These are phyloP conservation scores for Entrophospora sp. DNA, from an alignment of 192 early-diverging fungal species.

Conservation along the genomic window DNA sequence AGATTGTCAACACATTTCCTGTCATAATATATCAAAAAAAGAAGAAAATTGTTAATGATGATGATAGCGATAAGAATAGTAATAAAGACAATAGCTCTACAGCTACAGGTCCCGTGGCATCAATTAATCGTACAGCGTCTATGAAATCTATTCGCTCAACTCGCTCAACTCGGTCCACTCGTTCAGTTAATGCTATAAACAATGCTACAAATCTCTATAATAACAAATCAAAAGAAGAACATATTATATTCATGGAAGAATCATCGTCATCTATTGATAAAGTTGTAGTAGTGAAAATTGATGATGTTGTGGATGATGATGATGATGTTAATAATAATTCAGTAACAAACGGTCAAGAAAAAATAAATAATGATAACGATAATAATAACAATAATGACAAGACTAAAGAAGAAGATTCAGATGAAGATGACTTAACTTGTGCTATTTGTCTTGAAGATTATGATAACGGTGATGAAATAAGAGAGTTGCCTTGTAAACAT, in stretches of 20 bases:
- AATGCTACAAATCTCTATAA: too few species aligned
- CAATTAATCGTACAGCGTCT: too few species aligned
- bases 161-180: too few species aligned
- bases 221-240: too few species aligned
- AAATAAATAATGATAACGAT: neutral
- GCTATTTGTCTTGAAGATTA: conserved; percentile 53
- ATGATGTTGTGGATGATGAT: too few species aligned
- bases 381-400: neutral
- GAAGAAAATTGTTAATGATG: too few species aligned
- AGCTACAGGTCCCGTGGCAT: neutral
- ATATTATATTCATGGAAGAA: too few species aligned
- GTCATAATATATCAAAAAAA: neutral
- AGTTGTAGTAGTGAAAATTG: too few species aligned
- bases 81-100: neutral
- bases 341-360: neutral
- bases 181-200: neutral
- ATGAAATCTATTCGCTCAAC: too few species aligned
- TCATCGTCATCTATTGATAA: too few species aligned
- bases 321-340: too few species aligned
- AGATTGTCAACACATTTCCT: neutral
- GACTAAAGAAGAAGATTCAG: neutral
- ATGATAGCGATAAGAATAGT: neutral
- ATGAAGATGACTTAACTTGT: conserved; percentile 19
- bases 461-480: conserved; percentile 39
- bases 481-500: conserved; percentile 44